Conservation (phyloP, 805 yeast species). For the Pichia occidentalis region DNA sequence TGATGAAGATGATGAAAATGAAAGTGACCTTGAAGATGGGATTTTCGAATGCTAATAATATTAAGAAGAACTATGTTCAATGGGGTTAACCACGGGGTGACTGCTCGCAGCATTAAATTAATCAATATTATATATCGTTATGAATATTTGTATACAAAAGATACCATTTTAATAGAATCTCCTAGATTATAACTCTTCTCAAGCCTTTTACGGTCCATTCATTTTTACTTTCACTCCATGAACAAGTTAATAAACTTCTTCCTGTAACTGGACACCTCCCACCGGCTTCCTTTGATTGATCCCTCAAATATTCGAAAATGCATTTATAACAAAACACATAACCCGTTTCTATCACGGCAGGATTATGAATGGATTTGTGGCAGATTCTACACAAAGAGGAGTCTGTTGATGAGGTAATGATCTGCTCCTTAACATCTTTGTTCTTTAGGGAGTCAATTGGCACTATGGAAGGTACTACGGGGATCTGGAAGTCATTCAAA, state of each 20-base stretch:
- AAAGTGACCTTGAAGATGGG: slow-evolving; percentile 11
- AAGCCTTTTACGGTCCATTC: slow-evolving; percentile 73
- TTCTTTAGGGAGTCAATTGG: slow-evolving; percentile 3
- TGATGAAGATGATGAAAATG: slow-evolving; percentile 33
- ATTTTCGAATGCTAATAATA: no score
- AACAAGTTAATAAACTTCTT: slow-evolving; percentile 62
- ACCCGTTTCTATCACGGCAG: slow-evolving; percentile 88
- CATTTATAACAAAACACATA: slow-evolving; percentile 86
- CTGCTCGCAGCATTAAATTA: no score
- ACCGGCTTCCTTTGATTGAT: slow-evolving; percentile 40
- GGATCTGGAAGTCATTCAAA: slow-evolving; percentile 15
- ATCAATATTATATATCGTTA: no score
- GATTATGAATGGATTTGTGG: slow-evolving; percentile 55
- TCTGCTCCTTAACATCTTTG: slow-evolving; percentile 13
- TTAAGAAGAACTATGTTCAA: no score
- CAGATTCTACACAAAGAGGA: slow-evolving; percentile 60
- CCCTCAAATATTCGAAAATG: slow-evolving; percentile 56
- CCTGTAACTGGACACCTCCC: slow-evolving; percentile 86
- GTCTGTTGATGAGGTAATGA: slow-evolving; percentile 26
- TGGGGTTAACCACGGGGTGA: no score
- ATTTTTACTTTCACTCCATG: slow-evolving; percentile 47
- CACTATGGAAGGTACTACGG: slow-evolving; percentile 8
- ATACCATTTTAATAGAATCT: not conserved
- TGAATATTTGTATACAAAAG: no score
- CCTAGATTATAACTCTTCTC: slow-evolving; percentile 59